Evolutionary conservation across 2,329 filamentous ascomycete species (phyloP), one percentile per base, ranked within the genome.

Genomic region (Coleophoma cylindrospora): DNA sequence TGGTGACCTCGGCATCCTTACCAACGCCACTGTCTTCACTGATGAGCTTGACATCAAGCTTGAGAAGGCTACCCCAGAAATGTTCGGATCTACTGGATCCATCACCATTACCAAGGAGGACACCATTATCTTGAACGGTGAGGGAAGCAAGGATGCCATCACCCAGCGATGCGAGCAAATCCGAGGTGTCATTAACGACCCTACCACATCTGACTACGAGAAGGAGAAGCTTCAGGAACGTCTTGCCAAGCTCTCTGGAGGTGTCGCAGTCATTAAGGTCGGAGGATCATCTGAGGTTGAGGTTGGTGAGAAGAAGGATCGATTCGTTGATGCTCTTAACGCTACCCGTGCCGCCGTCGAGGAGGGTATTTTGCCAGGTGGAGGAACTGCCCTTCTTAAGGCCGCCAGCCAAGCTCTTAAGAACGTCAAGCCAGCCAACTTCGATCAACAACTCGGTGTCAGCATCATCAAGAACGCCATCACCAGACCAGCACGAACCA

Each of bases 211-310:
- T 45, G 94, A 99, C 68, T 99, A 99, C 76, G 94, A 99, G 84
- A 97, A 96, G 84, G 94, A 99, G 87, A 99, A 99, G 85, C 89
- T 99, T 59, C 94, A 97, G 79, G 94, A 99, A 81, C 94, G 94
- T 76, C 89, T 99, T 55, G 94, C 94, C 63, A 99, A 99, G 86
- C 89, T 99, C 61, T 97, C 94, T 61, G 94, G 94, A 58, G 94
- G 94, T 81, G 94, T 99, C 64, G 94, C 94, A 64, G 94, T 99
- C 74, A 97, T 99, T 82, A 96, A 95, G 83, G 94, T 99, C 57
- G 94, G 94, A 65, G 94, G 94, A 71, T 83, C 91, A 57, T 97
- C 92, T 57, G 94, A 99, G 76, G 92, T 99, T 59, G 94, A 99
- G 81, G 94, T 99, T 51, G 87, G 91, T 61, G 94, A 99, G 84